Evolutionary conservation across 345 rosid genomes (phyloP).

Genomic region (Eucalyptus sideroxylon): DNA sequence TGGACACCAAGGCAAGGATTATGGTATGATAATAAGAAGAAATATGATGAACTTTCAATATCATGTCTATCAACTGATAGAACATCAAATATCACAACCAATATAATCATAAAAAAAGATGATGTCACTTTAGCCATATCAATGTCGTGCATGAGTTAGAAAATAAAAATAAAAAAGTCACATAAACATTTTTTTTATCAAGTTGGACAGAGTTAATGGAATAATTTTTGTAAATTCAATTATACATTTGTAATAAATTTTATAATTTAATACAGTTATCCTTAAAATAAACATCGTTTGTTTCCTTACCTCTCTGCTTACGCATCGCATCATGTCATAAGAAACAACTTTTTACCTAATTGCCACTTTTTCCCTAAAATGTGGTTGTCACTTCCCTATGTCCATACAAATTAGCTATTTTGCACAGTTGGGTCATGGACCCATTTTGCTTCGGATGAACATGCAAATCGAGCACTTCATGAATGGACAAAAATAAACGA

Average conservation of each 20-base stretch:
- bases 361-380: neutral
- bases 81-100: fast-evolving
- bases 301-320: neutral
- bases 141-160: too few species aligned
- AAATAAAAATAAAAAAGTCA: too few species aligned
- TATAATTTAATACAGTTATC: too few species aligned
- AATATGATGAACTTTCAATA: neutral
- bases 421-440: neutral
- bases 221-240: too few species aligned
- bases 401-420: neutral
- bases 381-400: neutral
- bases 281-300: too few species aligned
- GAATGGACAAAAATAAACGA: neutral
- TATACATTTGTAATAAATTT: too few species aligned
- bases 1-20: neutral
- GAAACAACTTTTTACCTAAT: neutral
- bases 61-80: neutral
- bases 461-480: neutral
- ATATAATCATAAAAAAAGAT: neutral
- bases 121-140: too few species aligned
- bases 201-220: neutral
- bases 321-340: neutral
- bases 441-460: neutral
- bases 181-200: fast-evolving
- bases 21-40: neutral